phyloP scores from a whole-genome alignment of 371 early-diverging fungal genomes.

The Mortierella sp. region DNA sequence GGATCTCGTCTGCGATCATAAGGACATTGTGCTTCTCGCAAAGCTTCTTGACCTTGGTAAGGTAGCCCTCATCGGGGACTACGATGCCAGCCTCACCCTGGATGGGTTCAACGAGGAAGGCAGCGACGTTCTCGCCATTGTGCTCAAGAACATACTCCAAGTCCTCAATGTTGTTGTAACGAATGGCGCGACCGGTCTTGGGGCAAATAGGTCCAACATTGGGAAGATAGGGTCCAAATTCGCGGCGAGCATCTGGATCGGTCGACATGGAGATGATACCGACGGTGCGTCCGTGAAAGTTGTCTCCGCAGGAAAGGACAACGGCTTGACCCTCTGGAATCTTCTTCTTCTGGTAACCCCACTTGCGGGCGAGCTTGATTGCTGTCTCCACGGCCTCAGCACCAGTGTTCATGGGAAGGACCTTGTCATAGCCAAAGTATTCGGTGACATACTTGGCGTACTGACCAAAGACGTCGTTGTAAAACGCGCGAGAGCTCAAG shows the following conservation, averaged over 20 bases:
- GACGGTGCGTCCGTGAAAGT: slow-evolving; percentile 98
- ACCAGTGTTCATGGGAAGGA: slow-evolving; percentile 98
- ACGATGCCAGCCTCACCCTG: slow-evolving; percentile 98
- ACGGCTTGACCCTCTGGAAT: slow-evolving; percentile 88
- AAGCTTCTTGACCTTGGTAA: slow-evolving; percentile 82
- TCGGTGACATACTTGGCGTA: slow-evolving; percentile 93
- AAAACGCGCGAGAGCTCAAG: slow-evolving; percentile 95
- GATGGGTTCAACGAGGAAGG: slow-evolving; percentile 97
- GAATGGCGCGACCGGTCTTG: slow-evolving; percentile 69
- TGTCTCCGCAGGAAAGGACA: slow-evolving; percentile 84
- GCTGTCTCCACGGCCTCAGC: slow-evolving; percentile 99
- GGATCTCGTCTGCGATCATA: slow-evolving; percentile 98
- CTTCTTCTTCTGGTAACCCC: slow-evolving; percentile 95
- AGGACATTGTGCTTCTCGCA: slow-evolving; percentile 97
- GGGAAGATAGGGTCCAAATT: slow-evolving; percentile 96
- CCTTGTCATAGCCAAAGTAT: slow-evolving; percentile 97
- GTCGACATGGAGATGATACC: slow-evolving; percentile 96
- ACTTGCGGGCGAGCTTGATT: slow-evolving; percentile 96
- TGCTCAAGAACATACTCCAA: slow-evolving; percentile 86
- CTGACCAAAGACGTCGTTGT: slow-evolving; percentile 91
- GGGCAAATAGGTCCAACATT: slow-evolving; percentile 87
- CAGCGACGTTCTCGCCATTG: slow-evolving; percentile 87
- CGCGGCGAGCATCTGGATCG: slow-evolving; percentile 85
- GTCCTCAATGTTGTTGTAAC: slow-evolving; percentile 89
- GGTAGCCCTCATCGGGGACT: slow-evolving; percentile 94